Percentiles rank a stretch among this genome's conserved stretches.
Conservation (phyloP, 1,284 basidiomycete species). For the Rhodofomes roseus region DNA sequence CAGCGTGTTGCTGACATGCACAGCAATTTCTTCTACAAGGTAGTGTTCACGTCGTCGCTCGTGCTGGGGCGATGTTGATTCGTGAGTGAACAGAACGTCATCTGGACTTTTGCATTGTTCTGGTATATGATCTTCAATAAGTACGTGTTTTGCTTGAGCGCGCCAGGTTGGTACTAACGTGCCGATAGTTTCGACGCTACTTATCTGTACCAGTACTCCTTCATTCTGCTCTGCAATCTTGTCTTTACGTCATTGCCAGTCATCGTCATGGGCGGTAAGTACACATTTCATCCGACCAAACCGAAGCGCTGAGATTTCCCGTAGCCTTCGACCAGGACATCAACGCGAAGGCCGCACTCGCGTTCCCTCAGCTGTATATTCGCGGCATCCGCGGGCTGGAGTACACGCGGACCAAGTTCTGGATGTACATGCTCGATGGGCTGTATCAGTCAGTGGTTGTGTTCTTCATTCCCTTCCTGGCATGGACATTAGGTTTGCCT, state of each 20-base stretch:
- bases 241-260: slow-evolving; percentile 94
- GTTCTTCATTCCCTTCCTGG: slow-evolving; percentile 86
- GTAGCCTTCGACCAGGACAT: slow-evolving; percentile 94
- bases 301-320: background rate
- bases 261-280: slow-evolving; percentile 80
- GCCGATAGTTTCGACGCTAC: slow-evolving; percentile 82
- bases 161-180: slow-evolving; percentile 8
- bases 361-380: slow-evolving; percentile 92
- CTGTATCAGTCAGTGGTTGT: slow-evolving; percentile 89
- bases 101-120: slow-evolving; percentile 92
- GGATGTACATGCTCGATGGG: slow-evolving; percentile 93
- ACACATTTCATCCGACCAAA: background rate
- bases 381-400: slow-evolving; percentile 91
- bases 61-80: background rate
- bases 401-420: slow-evolving; percentile 91
- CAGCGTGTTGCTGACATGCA: slow-evolving; percentile 97
- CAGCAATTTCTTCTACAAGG: slow-evolving; percentile 98
- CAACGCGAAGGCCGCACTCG: slow-evolving; percentile 85
- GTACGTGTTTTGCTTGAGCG: slow-evolving; percentile 48
- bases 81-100: slow-evolving; percentile 60
- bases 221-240: slow-evolving; percentile 88
- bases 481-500: slow-evolving; percentile 64
- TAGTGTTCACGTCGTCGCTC: slow-evolving; percentile 24
- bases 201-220: slow-evolving; percentile 95
- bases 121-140: slow-evolving; percentile 91